Evolutionary conservation across 1,139 yeast genomes (phyloP).

Genomic region (Petasospora rhodanensis): DNA sequence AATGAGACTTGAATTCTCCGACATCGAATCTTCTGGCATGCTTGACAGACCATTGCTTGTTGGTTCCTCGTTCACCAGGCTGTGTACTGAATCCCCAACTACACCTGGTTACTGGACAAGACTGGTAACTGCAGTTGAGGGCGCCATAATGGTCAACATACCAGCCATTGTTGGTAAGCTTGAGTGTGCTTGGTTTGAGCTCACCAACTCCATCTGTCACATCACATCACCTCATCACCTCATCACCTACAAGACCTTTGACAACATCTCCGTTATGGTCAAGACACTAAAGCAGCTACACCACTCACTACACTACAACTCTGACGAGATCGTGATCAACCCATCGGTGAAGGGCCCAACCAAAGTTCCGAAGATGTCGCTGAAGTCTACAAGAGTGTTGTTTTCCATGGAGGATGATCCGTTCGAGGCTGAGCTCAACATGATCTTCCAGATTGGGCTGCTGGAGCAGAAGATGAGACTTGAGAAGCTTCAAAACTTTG

Average conservation of each 20-base stretch:
- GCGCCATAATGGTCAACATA: constrained; percentile 23
- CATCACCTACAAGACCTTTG: constrained; percentile 57
- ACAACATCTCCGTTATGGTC: constrained; percentile 49
- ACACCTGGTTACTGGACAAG: constrained; percentile 47
- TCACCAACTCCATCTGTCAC: constrained; percentile 33
- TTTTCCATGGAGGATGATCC: constrained; percentile 78
- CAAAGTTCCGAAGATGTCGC: constrained; percentile 44
- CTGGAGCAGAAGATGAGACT: constrained; percentile 65
- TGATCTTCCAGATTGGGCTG: constrained; percentile 73
- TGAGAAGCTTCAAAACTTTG: constrained; percentile 54
- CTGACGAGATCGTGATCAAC: constrained; percentile 31
- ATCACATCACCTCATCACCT: constrained; percentile 43
- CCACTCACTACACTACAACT: constrained; percentile 39
- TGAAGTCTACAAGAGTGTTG: constrained; percentile 42
- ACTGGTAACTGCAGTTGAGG: constrained; percentile 40
- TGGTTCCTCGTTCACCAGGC: constrained; percentile 37
- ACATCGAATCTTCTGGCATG: constrained; percentile 23
- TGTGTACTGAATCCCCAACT: constrained; percentile 53
- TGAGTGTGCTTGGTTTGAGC: constrained; percentile 32
- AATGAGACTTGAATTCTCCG: constrained; percentile 42
- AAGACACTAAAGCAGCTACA: constrained; percentile 55
- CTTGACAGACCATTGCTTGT: constrained; percentile 24
- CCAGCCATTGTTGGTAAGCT: constrained; percentile 27
- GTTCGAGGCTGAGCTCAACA: constrained; percentile 71
- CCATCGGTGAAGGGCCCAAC: constrained; percentile 35